Evolutionary conservation across 768 basidiomycete genomes (phyloP), one percentile per base, ranked within the genome.

Genomic region (Kwoniella sp.): DNA sequence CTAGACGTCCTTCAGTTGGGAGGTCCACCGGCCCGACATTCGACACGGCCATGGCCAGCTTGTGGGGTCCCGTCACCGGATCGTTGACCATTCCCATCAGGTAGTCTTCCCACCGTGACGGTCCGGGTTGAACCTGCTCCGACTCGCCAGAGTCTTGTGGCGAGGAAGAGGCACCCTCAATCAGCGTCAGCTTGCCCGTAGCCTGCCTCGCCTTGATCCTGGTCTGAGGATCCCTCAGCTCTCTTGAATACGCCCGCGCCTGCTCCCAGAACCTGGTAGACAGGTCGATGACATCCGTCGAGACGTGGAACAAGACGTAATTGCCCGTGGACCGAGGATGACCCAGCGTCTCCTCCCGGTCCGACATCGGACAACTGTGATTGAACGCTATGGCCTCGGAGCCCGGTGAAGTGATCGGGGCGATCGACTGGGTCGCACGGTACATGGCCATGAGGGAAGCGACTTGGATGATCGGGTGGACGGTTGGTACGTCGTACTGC

Each of bases 251-350:
- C 3, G 17, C 40, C 25, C 50, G 20, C 7, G 31, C 42, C 6
- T 52, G 50, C 8, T 43, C 34, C 50, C 50, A 52, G 15, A 52
- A 44, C 11, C 10, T 2, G 6, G 40, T 45, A 6, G 31, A 25
- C 3, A 14, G 22, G 9, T 36, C 17, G 26, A 52, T 32, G 11
- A 22, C 23, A 33, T 52, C 50, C 2, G 50, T 43, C 10, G 50
- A 43, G 23, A 43, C 29, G 33, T 52, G 50, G 42, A 52, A 52
- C 0, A 38, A 43, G 23, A 52, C 50, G n/a, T 52, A 52, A n/a
- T 52, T 52, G n/a, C 50, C 50, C 14, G 50, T 44, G 8, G 50
- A 42, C 15, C 42, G 40, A 9, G 50, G 50, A 45, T 52, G 50
- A 12, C 50, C 41, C 14, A 39, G 19, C 17, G 12, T 20, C 10